Percentiles rank a stretch among this genome's conserved stretches.
Evolutionary conservation across 2,329 filamentous ascomycete genomes (phyloP).

Genomic region (Colletotrichum sp.): DNA sequence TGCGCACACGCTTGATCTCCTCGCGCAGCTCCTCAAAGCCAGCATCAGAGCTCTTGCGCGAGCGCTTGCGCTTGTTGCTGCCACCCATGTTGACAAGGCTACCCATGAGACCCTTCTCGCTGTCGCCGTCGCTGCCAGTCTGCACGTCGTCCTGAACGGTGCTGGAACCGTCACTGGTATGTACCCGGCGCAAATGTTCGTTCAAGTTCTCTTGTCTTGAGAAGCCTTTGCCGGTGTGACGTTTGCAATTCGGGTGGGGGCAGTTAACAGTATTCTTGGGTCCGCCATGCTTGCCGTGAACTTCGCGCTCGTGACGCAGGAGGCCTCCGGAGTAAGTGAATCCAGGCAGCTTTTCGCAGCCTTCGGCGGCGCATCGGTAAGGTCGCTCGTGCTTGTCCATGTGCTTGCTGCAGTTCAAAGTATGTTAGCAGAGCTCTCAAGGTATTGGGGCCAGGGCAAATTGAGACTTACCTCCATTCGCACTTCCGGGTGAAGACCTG

Average conservation of each 20-base stretch:
- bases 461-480: slow-evolving; percentile 83
- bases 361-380: slow-evolving; percentile 82
- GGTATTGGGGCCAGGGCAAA: not conserved
- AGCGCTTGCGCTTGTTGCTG: slow-evolving; percentile 54
- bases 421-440: slow-evolving; percentile 25
- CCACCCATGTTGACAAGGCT: slow-evolving; percentile 29
- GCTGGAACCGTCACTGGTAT: slow-evolving; percentile 59
- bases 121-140: slow-evolving; percentile 50
- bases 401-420: slow-evolving; percentile 71
- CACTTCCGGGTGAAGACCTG: slow-evolving; percentile 81
- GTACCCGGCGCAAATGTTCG: slow-evolving; percentile 91
- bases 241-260: slow-evolving; percentile 86
- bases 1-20: slow-evolving; percentile 70
- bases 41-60: slow-evolving; percentile 29
- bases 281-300: slow-evolving; percentile 88
- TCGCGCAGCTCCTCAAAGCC: slow-evolving; percentile 63
- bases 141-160: slow-evolving; percentile 39
- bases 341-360: slow-evolving; percentile 88
- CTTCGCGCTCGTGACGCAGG: slow-evolving; percentile 88
- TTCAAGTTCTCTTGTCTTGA: slow-evolving; percentile 93
- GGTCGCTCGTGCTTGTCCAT: slow-evolving; percentile 98
- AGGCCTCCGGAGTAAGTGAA: slow-evolving; percentile 96
- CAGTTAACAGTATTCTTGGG: slow-evolving; percentile 89
- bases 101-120: slow-evolving; percentile 35
- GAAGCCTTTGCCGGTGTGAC: slow-evolving; percentile 86